Evolutionary conservation across 495 filamentous ascomycete species (phyloP).

Genomic region (Neurospora discreta): DNA sequence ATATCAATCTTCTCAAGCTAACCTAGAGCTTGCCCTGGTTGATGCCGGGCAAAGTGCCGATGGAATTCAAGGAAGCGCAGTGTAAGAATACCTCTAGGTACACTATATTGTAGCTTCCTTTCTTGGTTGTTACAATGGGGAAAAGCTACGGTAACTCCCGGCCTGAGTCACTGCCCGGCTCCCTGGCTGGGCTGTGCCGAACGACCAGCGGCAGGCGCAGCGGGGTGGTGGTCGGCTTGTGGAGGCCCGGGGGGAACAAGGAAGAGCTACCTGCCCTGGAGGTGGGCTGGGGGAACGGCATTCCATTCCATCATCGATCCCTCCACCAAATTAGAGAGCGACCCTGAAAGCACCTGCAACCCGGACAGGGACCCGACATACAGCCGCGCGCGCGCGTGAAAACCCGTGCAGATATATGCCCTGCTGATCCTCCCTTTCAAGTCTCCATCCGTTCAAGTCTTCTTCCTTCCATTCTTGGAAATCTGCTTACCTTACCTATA

Average conservation of each 20-base stretch:
- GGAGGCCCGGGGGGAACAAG: background rate
- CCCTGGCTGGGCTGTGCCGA: background rate
- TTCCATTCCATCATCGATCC: too few species aligned
- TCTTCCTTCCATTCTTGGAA: background rate
- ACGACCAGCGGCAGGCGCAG: background rate
- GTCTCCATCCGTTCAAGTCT: background rate
- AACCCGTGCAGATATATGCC: background rate
- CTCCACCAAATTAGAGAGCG: background rate
- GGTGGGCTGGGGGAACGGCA: background rate
- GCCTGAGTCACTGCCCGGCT: background rate
- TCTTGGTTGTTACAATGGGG: too few species aligned
- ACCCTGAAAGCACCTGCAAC: background rate
- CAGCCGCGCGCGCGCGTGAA: background rate
- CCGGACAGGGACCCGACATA: background rate
- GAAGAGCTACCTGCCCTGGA: too few species aligned
- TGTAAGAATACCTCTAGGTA: too few species aligned
- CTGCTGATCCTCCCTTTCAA: background rate
- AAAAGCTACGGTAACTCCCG: too few species aligned
- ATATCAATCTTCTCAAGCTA: background rate
- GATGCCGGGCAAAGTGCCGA: too few species aligned
- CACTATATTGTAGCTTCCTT: too few species aligned
- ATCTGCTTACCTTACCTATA: background rate
- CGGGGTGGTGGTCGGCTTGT: background rate
- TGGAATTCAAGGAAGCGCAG: background rate
- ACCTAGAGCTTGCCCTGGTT: too few species aligned